Percentiles rank a stretch among this genome's conserved stretches.
Evolutionary conservation across 177 flowering plant species (phyloP).

Genomic region (Vitis hybrid): DNA sequence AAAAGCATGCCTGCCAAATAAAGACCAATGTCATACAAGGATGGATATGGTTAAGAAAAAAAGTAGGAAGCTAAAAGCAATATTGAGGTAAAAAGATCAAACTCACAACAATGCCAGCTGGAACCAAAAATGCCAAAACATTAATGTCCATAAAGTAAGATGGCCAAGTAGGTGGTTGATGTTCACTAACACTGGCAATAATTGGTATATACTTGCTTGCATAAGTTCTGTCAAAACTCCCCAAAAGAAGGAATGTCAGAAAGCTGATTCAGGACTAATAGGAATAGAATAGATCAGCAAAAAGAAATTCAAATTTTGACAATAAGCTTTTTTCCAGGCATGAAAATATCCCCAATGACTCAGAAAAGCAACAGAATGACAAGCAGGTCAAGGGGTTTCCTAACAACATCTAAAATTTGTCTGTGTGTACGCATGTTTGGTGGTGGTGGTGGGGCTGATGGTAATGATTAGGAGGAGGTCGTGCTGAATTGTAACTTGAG

Average conservation of each 20-base stretch:
- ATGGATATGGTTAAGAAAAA: not conserved
- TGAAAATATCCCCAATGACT: not conserved
- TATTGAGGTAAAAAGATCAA: not conserved
- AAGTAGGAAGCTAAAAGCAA: constrained; percentile 2
- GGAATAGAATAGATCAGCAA: not conserved
- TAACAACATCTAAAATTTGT: not conserved
- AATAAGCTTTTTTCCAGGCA: not conserved
- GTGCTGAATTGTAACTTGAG: not conserved
- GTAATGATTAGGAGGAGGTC: too few species aligned
- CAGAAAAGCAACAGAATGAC: not conserved
- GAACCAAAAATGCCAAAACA: constrained; percentile 97
- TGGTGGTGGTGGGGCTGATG: too few species aligned
- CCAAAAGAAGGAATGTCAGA: not conserved
- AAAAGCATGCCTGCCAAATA: constrained; percentile 82
- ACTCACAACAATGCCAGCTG: constrained; percentile 98
- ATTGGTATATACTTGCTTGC: constrained; percentile 99
- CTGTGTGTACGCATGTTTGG: too few species aligned
- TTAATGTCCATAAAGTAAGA: constrained; percentile 99
- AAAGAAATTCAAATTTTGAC: not conserved
- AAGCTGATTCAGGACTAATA: not conserved
- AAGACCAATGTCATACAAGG: constrained; percentile 7
- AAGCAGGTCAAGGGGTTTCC: not conserved
- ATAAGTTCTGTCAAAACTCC: constrained; percentile 70
- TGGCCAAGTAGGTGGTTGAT: constrained; percentile 99
- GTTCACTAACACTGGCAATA: constrained; percentile 99